phyloP scores from a whole-genome alignment of 2,329 filamentous ascomycete genomes.

The Aspergillus sp. region DNA sequence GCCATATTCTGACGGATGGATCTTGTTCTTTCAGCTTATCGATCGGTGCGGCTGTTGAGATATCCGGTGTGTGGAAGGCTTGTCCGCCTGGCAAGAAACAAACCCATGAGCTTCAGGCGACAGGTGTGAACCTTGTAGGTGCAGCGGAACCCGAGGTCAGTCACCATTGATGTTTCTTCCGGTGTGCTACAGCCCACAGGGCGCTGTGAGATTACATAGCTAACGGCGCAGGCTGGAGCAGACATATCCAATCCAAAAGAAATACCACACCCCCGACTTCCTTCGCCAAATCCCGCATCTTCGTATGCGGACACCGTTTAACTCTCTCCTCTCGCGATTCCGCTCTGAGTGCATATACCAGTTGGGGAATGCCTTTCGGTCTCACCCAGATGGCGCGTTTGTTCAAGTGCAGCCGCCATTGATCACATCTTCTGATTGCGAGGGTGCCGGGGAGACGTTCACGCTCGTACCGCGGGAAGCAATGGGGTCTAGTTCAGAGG shows the following conservation, averaged over 20 bases:
- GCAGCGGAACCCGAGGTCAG: constrained; percentile 69
- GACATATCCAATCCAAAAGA: constrained; percentile 92
- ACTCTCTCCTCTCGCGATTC: constrained; percentile 70
- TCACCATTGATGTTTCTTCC: no score
- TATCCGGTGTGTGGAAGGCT: constrained; percentile 68
- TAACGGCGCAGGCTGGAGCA: constrained; percentile 32
- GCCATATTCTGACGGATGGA: constrained; percentile 3
- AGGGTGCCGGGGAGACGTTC: constrained; percentile 93
- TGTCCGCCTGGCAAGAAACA: constrained; percentile 60
- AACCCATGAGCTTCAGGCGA: constrained; percentile 71
- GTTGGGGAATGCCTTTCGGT: constrained; percentile 66
- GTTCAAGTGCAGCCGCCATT: constrained; percentile 77
- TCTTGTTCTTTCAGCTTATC: constrained; percentile 53
- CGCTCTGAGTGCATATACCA: constrained; percentile 70
- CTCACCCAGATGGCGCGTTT: constrained; percentile 50
- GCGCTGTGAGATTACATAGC: not conserved
- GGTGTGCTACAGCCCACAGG: constrained; percentile 7
- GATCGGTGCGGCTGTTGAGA: constrained; percentile 69
- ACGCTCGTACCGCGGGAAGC: constrained; percentile 49
- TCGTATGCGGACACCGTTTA: constrained; percentile 69
- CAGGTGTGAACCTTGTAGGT: constrained; percentile 61
- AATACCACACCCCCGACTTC: constrained; percentile 85
- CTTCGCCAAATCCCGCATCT: constrained; percentile 83
- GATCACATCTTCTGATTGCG: constrained; percentile 93
- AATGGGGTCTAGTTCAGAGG: constrained; percentile 23